These are phyloP conservation scores for Dalbergia cochinchinensis DNA, from an alignment of 306 rosid genomes.

Conservation along the genomic window DNA sequence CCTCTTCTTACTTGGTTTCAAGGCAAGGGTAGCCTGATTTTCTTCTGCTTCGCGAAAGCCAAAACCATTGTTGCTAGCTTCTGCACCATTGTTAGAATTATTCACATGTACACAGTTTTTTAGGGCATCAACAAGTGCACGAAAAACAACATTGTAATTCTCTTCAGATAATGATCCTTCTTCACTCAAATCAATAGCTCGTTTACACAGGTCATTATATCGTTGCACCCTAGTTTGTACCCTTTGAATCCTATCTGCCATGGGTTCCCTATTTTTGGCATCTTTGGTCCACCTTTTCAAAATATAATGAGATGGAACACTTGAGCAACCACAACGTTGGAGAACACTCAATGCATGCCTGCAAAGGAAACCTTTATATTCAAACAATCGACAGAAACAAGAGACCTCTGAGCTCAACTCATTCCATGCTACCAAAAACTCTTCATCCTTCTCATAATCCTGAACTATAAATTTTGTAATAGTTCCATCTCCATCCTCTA, in stretches of 20 bases:
- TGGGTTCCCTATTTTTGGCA: constrained; percentile 66
- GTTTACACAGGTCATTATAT: constrained; percentile 82
- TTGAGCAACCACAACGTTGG: constrained; percentile 82
- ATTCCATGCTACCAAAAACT: constrained; percentile 74
- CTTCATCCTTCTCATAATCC: constrained; percentile 85
- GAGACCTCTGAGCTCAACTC: constrained; percentile 77
- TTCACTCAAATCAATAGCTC: constrained; percentile 87
- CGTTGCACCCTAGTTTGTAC: constrained; percentile 75
- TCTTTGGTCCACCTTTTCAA: constrained; percentile 92
- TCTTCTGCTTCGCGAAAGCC: constrained; percentile 70
- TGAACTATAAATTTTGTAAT: constrained; percentile 71
- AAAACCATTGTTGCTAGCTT: constrained; percentile 60
- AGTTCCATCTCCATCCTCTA: constrained; percentile 71
- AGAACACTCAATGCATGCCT: constrained; percentile 88
- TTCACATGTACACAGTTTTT: constrained; percentile 87
- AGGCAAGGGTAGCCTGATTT: constrained; percentile 63
- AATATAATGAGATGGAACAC: constrained; percentile 81
- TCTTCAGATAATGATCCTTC: constrained; percentile 92
- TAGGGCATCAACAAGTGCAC: constrained; percentile 73
- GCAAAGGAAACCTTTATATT: constrained; percentile 94
- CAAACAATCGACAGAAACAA: constrained; percentile 85
- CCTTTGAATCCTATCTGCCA: constrained; percentile 61
- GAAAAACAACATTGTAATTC: constrained; percentile 68
- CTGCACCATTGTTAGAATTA: constrained; percentile 64
- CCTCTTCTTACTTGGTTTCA: constrained; percentile 77